Percentiles rank a stretch among this genome's conserved stretches.
Evolutionary conservation across 139 green algal species (phyloP).

Genomic region (Chlorokybus atmophyticus): DNA sequence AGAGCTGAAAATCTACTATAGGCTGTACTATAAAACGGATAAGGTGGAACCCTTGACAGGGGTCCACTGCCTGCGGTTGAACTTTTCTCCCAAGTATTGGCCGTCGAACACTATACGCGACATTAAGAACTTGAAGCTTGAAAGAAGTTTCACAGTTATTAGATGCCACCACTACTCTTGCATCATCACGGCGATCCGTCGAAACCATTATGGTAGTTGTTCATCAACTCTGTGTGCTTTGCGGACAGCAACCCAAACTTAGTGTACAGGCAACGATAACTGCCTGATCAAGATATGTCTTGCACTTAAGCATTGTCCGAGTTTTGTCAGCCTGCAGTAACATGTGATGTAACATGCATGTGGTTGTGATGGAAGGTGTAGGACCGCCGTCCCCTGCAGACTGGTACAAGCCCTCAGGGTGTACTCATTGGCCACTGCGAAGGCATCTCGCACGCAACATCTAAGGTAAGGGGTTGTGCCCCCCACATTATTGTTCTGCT

Average conservation of each 20-base stretch:
- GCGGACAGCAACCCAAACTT: constrained; percentile 40
- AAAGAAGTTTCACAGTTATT: too few species aligned
- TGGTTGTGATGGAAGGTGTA: not conserved
- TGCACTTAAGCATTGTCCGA: constrained; percentile 44
- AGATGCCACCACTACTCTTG: too few species aligned
- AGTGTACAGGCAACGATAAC: constrained; percentile 64
- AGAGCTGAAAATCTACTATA: too few species aligned
- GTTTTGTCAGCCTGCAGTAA: constrained; percentile 6
- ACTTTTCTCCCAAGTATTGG: too few species aligned
- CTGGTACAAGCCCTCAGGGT: constrained; percentile 27
- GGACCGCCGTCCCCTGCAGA: not conserved
- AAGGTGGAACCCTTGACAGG: too few species aligned
- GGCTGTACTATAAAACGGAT: too few species aligned
- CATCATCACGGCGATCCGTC: too few species aligned
- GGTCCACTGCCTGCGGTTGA: too few species aligned
- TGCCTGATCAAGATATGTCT: constrained; percentile 54
- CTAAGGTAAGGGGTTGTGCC: not conserved
- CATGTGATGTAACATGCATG: not conserved
- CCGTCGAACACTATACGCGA: too few species aligned
- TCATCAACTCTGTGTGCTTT: constrained; percentile 75
- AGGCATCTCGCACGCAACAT: constrained; percentile 53
- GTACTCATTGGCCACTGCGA: constrained; percentile 74
- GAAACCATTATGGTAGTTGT: too few species aligned
- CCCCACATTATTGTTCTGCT: not conserved
- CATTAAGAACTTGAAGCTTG: too few species aligned